Evolutionary conservation across 108 stramenopile genomes (phyloP).

Genomic region (Skeletonema marinoi): DNA sequence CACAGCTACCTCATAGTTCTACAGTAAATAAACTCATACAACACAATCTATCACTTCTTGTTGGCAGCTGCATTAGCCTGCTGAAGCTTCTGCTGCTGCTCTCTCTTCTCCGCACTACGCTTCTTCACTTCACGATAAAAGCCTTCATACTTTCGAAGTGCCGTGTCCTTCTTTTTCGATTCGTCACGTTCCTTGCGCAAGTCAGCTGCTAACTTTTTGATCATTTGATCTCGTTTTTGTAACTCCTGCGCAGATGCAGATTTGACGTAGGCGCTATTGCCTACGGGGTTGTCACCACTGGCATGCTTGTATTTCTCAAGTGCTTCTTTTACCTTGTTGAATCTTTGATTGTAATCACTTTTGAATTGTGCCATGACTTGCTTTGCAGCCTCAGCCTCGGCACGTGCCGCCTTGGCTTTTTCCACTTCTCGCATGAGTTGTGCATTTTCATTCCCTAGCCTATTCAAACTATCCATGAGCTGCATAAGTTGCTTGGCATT

Average conservation of each 20-base stretch:
- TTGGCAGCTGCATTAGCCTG: constrained; percentile 26
- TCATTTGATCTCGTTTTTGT: constrained; percentile 76
- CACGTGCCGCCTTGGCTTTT: constrained; percentile 72
- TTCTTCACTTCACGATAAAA: constrained; percentile 90
- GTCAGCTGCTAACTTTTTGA: constrained; percentile 76
- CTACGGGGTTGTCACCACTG: constrained; percentile 51
- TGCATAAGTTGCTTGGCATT: constrained; percentile 88
- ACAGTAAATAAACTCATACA: neutral
- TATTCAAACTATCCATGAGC: constrained; percentile 81
- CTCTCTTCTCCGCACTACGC: constrained; percentile 79
- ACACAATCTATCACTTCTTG: neutral
- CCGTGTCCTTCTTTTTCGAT: constrained; percentile 81
- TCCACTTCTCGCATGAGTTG: constrained; percentile 80
- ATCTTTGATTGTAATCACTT: constrained; percentile 65
- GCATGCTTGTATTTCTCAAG: constrained; percentile 68
- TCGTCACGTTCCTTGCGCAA: constrained; percentile 86
- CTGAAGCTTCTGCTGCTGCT: constrained; percentile 53
- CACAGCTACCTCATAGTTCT: neutral
- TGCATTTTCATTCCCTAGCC: constrained; percentile 87
- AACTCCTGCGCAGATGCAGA: constrained; percentile 53
- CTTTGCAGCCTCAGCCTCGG: constrained; percentile 75
- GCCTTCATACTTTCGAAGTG: constrained; percentile 83
- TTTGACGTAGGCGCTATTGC: constrained; percentile 39
- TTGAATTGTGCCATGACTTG: constrained; percentile 79
- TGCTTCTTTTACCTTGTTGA: constrained; percentile 65